A percentile compares a stretch with the other conserved stretches of the same genome.
Evolutionary conservation across 2,329 filamentous ascomycete species (phyloP).

Genomic region (Capronia epimyces): DNA sequence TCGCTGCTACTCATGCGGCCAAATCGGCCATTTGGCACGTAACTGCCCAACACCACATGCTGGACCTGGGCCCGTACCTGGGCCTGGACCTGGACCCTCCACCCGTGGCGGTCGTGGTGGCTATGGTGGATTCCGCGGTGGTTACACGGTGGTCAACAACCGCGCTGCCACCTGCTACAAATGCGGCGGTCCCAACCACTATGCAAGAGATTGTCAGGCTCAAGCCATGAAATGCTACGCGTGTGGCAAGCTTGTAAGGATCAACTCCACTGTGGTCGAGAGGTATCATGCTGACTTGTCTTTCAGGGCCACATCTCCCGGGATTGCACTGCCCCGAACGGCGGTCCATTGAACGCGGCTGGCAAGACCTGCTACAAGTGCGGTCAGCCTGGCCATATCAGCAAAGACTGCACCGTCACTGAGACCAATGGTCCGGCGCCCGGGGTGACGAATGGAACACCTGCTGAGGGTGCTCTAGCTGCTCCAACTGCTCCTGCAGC

Average conservation of each 20-base stretch:
- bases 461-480: slow-evolving; percentile 21
- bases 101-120: slow-evolving; percentile 64
- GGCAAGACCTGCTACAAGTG: slow-evolving; percentile 99
- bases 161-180: slow-evolving; percentile 64
- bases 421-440: slow-evolving; percentile 42
- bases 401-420: slow-evolving; percentile 84
- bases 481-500: slow-evolving; percentile 21
- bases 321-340: slow-evolving; percentile 95
- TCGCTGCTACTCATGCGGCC: slow-evolving; percentile 94
- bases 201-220: slow-evolving; percentile 95
- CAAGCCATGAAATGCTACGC: slow-evolving; percentile 99
- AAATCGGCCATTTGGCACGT: slow-evolving; percentile 86
- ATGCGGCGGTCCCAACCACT: slow-evolving; percentile 87
- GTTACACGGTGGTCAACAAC: slow-evolving; percentile 52
- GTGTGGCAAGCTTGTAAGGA: slow-evolving; percentile 70
- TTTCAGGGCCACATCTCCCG: slow-evolving; percentile 72
- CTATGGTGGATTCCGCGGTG: slow-evolving; percentile 63
- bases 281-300: neutral
- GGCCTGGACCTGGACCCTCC: slow-evolving; percentile 43
- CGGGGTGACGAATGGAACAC: slow-evolving; percentile 17
- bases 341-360: slow-evolving; percentile 87
- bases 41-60: slow-evolving; percentile 73
- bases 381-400: slow-evolving; percentile 92
- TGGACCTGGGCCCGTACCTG: slow-evolving; percentile 41
- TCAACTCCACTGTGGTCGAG: slow-evolving; percentile 21